phyloP scores from a whole-genome alignment of 768 basidiomycete genomes.

The Gloeopeniophorella convolvens region DNA sequence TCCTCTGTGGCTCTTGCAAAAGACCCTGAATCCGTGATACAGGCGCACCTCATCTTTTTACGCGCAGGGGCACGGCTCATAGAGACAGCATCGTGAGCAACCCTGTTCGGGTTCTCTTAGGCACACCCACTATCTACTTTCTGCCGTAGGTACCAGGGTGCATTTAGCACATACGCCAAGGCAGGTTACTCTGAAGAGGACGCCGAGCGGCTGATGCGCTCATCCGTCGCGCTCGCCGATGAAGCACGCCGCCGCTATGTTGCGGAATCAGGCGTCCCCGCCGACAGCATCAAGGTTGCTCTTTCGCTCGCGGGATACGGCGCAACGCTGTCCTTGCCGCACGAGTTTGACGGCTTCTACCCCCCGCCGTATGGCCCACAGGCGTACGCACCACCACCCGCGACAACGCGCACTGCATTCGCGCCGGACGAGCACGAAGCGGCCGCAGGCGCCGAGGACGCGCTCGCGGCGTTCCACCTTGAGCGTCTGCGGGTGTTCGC shows the following conservation, averaged over 20 bases:
- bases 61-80: slow-evolving; percentile 61
- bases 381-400: slow-evolving; percentile 21
- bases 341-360: slow-evolving; percentile 71
- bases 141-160: slow-evolving; percentile 55
- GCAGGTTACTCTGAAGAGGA: slow-evolving; percentile 42
- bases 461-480: slow-evolving; percentile 56
- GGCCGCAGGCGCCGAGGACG: slow-evolving; percentile 36
- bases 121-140: background rate
- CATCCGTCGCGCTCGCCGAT: slow-evolving; percentile 44
- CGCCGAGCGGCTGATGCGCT: slow-evolving; percentile 44
- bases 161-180: slow-evolving; percentile 44
- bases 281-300: slow-evolving; percentile 40
- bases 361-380: slow-evolving; percentile 70
- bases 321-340: slow-evolving; percentile 54
- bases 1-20: slow-evolving; percentile 55
- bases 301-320: slow-evolving; percentile 75
- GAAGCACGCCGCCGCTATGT: slow-evolving; percentile 38
- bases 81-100: slow-evolving; percentile 58
- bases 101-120: background rate
- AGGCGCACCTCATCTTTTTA: slow-evolving; percentile 57
- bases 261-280: slow-evolving; percentile 15
- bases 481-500: slow-evolving; percentile 53
- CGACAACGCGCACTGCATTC: slow-evolving; percentile 41
- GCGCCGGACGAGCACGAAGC: slow-evolving; percentile 26
- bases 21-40: slow-evolving; percentile 46